Base-by-base conservation (phyloP, 148 eudicot genomes). In the Rhododendron ovatum region DNA sequence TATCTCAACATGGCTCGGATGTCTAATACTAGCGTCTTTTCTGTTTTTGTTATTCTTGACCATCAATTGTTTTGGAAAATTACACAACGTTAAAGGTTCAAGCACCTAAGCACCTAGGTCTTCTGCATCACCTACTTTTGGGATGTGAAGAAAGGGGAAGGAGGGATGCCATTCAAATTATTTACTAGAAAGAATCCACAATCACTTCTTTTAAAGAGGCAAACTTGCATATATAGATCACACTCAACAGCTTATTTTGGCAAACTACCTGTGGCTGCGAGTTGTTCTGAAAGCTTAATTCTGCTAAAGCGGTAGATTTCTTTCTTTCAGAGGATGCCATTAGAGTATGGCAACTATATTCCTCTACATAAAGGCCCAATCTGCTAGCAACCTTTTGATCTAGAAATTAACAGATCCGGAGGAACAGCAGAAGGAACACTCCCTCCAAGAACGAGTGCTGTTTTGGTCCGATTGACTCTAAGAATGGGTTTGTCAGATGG, bases 401-500 rank as follows among this genome's bases (percentile, higher is more conserved):
- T 82, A 82, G 92, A 85, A 63, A 92, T 87, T 86, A 95, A 87
- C 53, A 91, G 65, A 86, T 94, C 92, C 14, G 99, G 98, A 71
- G 98, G 99, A 87, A 96, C 76, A 86, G 98, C 91, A 90, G 98
- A 91, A 83, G 98, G 88, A 86, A 89, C 92, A 89, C 90, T 93
- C 85, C 98, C 98, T 59, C 98, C 98, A 87, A 96, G 98, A 86
- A 96, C 98, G 51, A 96, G 96, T 83, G 98, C 99, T 65, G 99
- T 96, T 90, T 93, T 91, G 55, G 87, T 85, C 47, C 89, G 85
- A 86, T 94, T 92, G 83, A 95, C 94, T 91, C 94, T 93, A 81
- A 94, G 93, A 86, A 92, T 84, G 73, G 86, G 87, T 87, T 94
- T 94, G 33, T 92, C 94, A 37, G 94, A 90, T 81, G 98, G 99